Base-by-base conservation (phyloP, 805 yeast genomes). In the Candida caryicola region DNA sequence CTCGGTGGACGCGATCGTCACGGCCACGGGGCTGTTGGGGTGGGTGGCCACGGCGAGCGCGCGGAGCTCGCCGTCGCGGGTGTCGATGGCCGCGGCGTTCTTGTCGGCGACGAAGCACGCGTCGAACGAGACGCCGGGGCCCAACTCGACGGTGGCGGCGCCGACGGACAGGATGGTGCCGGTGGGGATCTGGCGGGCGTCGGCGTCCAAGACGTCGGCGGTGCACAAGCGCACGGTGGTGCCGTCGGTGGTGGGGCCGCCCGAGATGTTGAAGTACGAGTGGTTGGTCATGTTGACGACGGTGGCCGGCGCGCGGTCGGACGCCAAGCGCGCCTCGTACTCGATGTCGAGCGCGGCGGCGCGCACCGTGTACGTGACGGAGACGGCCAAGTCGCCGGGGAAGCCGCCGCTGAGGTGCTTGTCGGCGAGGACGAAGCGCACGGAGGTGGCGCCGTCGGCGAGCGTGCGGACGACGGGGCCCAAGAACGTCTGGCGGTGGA, bases 241-340 rank as follows among this genome's bases (percentile, higher is more conserved):
- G 12, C 65, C 70, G 34, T 65, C 61, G 8, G 64, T 59, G 4
- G 59, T 51, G 4, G 43, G 37, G 14, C 51, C 47, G 14, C 49
- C 52, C 36, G 62, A 57, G 31, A 77, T 54, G 52, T 76, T 79
- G 69, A 79, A 81, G 59, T 78, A 80, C 3, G 80, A 59, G 51
- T 81, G 88, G 56, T 80, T 81, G 17, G 85, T 78, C 54, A 81
- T 60, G 47, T 76, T 74, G 29, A 80, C 66, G 18, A 73, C 60
- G 4, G 87, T 78, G 33, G 71, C 62, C 16, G 57, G 62, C 4
- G 38, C 4, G 56, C 59, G 4, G 9, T 48, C 48, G 7, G 56
- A 45, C 15, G 57, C 46, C 35, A 74, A 49, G 23, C 46, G 49
- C 15, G 76, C 70, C 40, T 65, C 66, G 50, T 69, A 80, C 50